Percentiles rank a stretch among this genome's conserved stretches.
These are phyloP conservation scores for Testicularia cyperi DNA, from an alignment of 1,284 basidiomycete species.

Conservation along the genomic window DNA sequence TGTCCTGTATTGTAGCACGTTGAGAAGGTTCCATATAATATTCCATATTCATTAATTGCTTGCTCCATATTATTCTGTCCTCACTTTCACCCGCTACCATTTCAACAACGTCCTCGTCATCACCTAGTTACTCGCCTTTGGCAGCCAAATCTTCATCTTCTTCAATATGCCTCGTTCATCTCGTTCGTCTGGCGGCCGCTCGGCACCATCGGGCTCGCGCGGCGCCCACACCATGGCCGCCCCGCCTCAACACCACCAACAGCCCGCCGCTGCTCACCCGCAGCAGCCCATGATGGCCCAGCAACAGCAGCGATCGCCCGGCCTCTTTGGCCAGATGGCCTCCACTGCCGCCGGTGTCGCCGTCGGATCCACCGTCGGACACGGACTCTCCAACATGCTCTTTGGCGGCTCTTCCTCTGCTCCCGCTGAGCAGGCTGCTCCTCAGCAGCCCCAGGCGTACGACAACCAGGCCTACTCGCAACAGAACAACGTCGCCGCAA, in stretches of 20 bases:
- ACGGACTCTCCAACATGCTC: conserved; percentile 79
- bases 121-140: neutral
- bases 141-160: too few relatives aligned
- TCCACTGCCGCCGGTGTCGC: conserved; percentile 85
- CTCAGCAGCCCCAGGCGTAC: conserved; percentile 31
- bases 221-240: conserved; percentile 57
- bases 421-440: conserved; percentile 59
- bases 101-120: conserved; percentile 5
- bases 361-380: conserved; percentile 76
- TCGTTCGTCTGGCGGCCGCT: conserved; percentile 28
- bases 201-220: conserved; percentile 51
- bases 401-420: conserved; percentile 68
- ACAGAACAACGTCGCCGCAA: conserved; percentile 54
- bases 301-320: conserved; percentile 33
- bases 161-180: conserved; percentile 52
- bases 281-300: conserved; percentile 32
- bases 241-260: conserved; percentile 22
- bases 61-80: too few relatives aligned
- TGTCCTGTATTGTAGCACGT: too few relatives aligned
- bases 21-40: too few relatives aligned
- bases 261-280: conserved; percentile 18
- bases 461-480: conserved; percentile 23
- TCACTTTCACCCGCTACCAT: too few relatives aligned
- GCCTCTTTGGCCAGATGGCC: conserved; percentile 68
- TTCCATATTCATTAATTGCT: too few relatives aligned